Base-by-base conservation (phyloP, 2,329 filamentous ascomycete species). In the Xylaria sp. region DNA sequence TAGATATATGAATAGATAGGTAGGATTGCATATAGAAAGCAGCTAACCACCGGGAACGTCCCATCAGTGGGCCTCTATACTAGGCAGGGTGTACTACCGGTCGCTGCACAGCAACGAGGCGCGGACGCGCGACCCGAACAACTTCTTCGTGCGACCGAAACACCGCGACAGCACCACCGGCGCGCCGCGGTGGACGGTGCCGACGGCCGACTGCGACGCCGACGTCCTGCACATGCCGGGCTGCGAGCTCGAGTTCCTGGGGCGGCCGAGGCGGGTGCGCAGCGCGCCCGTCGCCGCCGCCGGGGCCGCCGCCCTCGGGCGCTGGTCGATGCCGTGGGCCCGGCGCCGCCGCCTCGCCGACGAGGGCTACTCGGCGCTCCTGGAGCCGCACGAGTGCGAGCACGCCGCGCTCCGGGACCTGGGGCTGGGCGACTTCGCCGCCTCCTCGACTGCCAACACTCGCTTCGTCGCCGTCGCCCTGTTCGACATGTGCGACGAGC, bases 221-320 rank as follows among this genome's bases (percentile, higher is more conserved):
- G 44, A 58, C 20, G 45, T 50, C 22, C 42, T 61, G 13, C n/a
- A 41, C 17, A 61, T 65, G 24, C 45, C 37, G 7, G 38, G n/a
- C 17, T 65, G 61, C 43, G 54, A 64, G 22, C 61, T 66, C 41
- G 40, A 49, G 18, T 56, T 65, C 34, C 54, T 62, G 20, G 63
- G 61, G 9, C 55, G 56, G 2, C 56, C 53, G 2, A 57, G 55
- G 22, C 54, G 39, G 6, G 62, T 57, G 4, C 48, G 42, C 21
- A 57, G 49, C 19, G 18, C 3, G 13, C 9, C 26, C 6, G 8
- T 46, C n/a, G 20, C 21, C 4, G 8, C 24, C 2, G 3, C 39
- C 26, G 26, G 19, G 20, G 42, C 34, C 21, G 4, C 26, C 6
- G 8, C 34, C 18, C 21, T 37, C 16, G 44, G 50, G 2, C 24